A percentile compares a stretch with the other conserved stretches of the same genome.
Evolutionary conservation across 257 asterid genomes (phyloP).

Genomic region (Agastache rugosa): DNA sequence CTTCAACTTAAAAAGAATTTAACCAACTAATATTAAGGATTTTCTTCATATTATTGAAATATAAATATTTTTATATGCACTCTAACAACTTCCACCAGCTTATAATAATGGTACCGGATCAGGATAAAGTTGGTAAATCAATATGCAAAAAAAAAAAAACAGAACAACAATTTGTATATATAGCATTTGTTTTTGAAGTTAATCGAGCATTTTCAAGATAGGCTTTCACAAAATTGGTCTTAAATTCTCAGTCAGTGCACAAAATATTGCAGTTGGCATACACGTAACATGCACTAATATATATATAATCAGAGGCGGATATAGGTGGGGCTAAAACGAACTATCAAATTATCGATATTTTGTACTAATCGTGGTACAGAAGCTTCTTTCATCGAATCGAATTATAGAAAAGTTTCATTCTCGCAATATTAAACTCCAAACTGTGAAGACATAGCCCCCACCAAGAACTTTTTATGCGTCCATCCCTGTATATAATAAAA

Average conservation of each 20-base stretch:
- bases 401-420: too few relatives aligned
- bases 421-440: too few relatives aligned
- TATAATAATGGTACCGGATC: constrained; percentile 21
- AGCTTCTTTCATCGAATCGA: too few relatives aligned
- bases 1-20: neutral
- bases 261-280: too few relatives aligned
- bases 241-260: neutral
- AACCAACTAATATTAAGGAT: neutral
- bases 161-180: constrained; percentile 3
- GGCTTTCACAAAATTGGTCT: neutral
- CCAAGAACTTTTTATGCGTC: too few relatives aligned
- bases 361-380: too few relatives aligned
- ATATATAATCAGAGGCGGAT: too few relatives aligned
- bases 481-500: too few relatives aligned
- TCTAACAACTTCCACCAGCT: constrained; percentile 28
- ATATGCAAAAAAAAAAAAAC: neutral
- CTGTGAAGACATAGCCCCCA: too few relatives aligned
- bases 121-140: constrained; percentile 5
- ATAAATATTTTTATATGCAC: neutral
- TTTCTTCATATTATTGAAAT: neutral
- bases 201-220: neutral
- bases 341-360: too few relatives aligned
- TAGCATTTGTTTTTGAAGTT: neutral
- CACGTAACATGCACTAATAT: neutral
- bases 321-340: too few relatives aligned